These are phyloP conservation scores for Penicillium verrucosum DNA, from an alignment of 2,329 filamentous ascomycete genomes.

Conservation along the genomic window DNA sequence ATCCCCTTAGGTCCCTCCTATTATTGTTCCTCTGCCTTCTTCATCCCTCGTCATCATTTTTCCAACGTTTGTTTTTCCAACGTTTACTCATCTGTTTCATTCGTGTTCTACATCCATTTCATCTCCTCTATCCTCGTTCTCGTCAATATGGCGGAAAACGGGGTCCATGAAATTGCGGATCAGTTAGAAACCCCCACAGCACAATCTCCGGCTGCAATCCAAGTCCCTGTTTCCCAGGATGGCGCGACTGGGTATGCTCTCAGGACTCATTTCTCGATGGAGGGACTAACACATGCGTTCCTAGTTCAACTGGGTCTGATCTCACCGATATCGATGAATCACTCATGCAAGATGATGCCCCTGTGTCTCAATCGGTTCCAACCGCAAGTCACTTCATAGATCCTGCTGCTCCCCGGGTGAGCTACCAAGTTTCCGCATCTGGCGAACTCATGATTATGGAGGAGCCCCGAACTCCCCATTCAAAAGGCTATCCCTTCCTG, in stretches of 20 bases:
- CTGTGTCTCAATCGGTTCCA: not conserved
- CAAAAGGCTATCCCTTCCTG: no score
- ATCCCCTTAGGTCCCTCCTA: not conserved
- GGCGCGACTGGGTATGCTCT: not conserved
- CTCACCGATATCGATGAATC: not conserved
- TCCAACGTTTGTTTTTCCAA: no score
- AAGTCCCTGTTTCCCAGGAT: not conserved
- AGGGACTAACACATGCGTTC: fast-evolving
- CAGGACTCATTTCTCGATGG: not conserved
- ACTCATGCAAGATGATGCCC: not conserved
- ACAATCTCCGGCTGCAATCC: not conserved
- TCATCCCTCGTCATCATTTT: not conserved
- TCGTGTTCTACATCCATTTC: not conserved
- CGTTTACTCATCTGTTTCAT: not conserved
- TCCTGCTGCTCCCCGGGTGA: not conserved
- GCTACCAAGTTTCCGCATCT: not conserved
- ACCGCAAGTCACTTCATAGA: not conserved
- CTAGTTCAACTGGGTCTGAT: not conserved
- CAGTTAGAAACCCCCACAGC: not conserved
- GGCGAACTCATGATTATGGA: not conserved
- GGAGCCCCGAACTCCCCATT: not conserved
- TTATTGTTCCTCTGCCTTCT: not conserved
- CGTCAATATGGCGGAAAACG: not conserved
- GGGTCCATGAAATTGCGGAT: not conserved
- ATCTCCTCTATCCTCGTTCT: not conserved